Conservation (phyloP, 495 filamentous ascomycete species). For the Talaromyces borbonicus region DNA sequence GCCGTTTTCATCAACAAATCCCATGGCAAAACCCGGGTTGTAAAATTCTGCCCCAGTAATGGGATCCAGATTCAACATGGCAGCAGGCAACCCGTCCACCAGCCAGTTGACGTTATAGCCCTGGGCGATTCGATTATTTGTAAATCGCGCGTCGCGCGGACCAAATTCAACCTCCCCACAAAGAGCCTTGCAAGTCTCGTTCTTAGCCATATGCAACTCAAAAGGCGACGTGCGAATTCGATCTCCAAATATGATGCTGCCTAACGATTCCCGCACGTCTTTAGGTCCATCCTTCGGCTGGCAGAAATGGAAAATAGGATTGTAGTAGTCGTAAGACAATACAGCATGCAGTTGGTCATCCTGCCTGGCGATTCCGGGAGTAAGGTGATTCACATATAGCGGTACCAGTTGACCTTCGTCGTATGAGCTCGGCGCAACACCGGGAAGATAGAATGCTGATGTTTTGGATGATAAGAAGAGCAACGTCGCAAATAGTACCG, state of each 20-base stretch:
- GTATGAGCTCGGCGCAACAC: constrained; percentile 92
- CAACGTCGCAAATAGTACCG: constrained; percentile 18
- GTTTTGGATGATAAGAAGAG: constrained; percentile 38
- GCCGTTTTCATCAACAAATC: constrained; percentile 46
- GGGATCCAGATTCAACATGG: constrained; percentile 64
- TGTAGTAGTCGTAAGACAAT: constrained; percentile 92
- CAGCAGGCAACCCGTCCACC: constrained; percentile 86
- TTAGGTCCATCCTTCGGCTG: constrained; percentile 61
- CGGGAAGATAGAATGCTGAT: constrained; percentile 87
- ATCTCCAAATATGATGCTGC: constrained; percentile 94
- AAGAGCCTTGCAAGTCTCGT: constrained; percentile 76
- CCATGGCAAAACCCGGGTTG: constrained; percentile 79
- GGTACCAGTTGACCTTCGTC: constrained; percentile 65
- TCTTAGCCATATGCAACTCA: constrained; percentile 70
- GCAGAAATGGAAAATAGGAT: constrained; percentile 79
- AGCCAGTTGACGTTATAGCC: constrained; percentile 91
- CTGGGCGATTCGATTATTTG: constrained; percentile 70
- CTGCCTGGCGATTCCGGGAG: constrained; percentile 62
- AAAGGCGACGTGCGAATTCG: constrained; percentile 89
- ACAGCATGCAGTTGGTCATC: constrained; percentile 82
- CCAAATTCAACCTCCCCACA: constrained; percentile 60
- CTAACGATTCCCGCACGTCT: constrained; percentile 75
- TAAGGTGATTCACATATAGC: constrained; percentile 85
- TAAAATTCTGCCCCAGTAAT: constrained; percentile 67
- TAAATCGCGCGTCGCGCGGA: constrained; percentile 58